These are phyloP conservation scores for Halteria grandinella DNA, from an alignment of 73 alveolate species.

Conservation along the genomic window DNA sequence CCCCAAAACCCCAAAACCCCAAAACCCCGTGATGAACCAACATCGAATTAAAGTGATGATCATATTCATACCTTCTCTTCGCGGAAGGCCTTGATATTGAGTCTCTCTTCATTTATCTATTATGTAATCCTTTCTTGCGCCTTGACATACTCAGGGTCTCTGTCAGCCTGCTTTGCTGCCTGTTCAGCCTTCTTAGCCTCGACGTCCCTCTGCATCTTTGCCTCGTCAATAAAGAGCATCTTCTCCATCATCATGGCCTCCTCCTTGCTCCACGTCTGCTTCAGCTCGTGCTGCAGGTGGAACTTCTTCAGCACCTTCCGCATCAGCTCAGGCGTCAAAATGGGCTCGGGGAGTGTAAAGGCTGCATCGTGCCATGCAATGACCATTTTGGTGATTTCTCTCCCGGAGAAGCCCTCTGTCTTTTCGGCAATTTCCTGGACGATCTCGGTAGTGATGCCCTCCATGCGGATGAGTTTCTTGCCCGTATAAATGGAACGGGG, in stretches of 20 bases:
- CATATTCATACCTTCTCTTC: too few species aligned
- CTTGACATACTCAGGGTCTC: constrained; percentile 1
- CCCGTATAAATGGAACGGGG: constrained; percentile 60
- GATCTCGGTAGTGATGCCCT: constrained; percentile 61
- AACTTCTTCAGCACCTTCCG: constrained; percentile 34
- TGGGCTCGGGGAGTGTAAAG: constrained; percentile 69
- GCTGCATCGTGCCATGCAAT: constrained; percentile 92
- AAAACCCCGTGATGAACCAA: too few species aligned
- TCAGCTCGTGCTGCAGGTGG: constrained; percentile 66
- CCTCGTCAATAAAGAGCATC: constrained; percentile 15
- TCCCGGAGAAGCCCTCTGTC: constrained; percentile 92
- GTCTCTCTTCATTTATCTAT: constrained; percentile 12
- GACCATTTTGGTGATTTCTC: constrained; percentile 87
- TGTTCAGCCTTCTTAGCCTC: not conserved
- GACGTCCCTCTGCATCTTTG: too few species aligned
- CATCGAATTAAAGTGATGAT: too few species aligned
- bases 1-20: too few species aligned
- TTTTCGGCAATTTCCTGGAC: constrained; percentile 72
- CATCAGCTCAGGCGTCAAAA: constrained; percentile 71
- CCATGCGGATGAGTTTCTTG: constrained; percentile 75
- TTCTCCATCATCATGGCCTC: constrained; percentile 49
- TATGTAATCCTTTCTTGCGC: constrained; percentile 8
- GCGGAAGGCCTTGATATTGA: constrained; percentile 23
- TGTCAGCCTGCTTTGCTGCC: not conserved
- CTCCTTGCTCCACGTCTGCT: constrained; percentile 65